Evolutionary conservation across 2,329 filamentous ascomycete genomes (phyloP).

Genomic region (Alternaria brassicae): DNA sequence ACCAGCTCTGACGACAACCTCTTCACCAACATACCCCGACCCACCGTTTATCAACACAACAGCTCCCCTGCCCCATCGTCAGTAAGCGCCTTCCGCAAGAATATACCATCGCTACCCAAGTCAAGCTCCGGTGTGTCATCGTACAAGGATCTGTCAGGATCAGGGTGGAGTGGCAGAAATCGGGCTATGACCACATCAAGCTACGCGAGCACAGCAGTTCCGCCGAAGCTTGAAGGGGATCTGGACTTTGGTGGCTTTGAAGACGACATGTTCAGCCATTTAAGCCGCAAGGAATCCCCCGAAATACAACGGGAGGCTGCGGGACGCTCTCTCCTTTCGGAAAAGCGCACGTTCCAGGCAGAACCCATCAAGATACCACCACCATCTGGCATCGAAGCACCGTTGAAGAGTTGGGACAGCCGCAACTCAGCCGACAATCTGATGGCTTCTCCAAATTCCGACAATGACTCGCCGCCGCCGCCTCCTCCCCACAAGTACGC

Average conservation of each 20-base stretch:
- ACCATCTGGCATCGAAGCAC: conserved; percentile 54
- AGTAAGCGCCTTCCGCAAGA: conserved; percentile 33
- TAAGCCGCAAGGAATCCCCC: conserved; percentile 42
- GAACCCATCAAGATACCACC: conserved; percentile 56
- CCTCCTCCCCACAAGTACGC: conserved; percentile 46
- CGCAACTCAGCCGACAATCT: conserved; percentile 60
- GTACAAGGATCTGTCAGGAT: conserved; percentile 23
- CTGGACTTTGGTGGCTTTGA: conserved; percentile 52
- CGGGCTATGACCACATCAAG: conserved; percentile 59
- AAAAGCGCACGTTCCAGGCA: conserved; percentile 47
- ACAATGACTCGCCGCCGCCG: conserved; percentile 43
- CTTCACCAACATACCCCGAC: conserved; percentile 44
- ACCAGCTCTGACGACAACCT: conserved; percentile 49
- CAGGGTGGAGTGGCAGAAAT: conserved; percentile 25
- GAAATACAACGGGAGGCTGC: conserved; percentile 31
- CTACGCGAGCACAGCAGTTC: conserved; percentile 58
- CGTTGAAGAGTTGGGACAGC: conserved; percentile 62
- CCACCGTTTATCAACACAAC: conserved; percentile 38
- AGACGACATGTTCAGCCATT: conserved; percentile 59
- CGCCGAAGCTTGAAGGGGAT: conserved; percentile 58
- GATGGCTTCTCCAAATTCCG: conserved; percentile 52
- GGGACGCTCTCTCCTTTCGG: conserved; percentile 45
- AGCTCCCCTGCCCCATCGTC: conserved; percentile 39
- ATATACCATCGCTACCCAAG: conserved; percentile 38
- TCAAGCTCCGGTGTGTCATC: conserved; percentile 31